Base-by-base conservation (phyloP, 2,329 filamentous ascomycete species). In the Dactylellina drechsleri region DNA sequence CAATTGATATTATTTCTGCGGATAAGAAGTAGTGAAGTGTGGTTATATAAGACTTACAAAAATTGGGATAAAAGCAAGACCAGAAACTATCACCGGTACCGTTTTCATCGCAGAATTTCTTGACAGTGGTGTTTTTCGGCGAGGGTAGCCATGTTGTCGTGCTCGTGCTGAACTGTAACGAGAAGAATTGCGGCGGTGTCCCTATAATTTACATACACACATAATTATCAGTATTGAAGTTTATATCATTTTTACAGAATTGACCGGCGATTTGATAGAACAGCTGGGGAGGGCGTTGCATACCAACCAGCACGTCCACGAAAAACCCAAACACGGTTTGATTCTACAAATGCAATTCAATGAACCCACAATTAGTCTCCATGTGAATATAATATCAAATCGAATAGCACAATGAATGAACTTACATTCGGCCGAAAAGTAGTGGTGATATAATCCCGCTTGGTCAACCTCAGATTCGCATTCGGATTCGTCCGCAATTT, bases 181-280 rank as follows among this genome's bases (percentile, higher is more conserved):
- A 68, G 59, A 75, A 68, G 47, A 75, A 75, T 18, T 75, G 71
- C 31, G 71, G 71, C n/a, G 71, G 71, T 28, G 71, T 64, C 58
- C 71, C 71, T 75, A 23, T 31, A 23, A 47, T 47, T 15, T 16
- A 5, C 31, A 28, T 28, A 28, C 7, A 36, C 10, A 36, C 6
- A 4, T 8, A 1, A 36, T 36, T 5, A 36, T 36, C 31, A 36
- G 31, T 5, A 36, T 36, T 10, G 31, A 36, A 36, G 10, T 8
- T 10, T 5, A 36, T 23, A 23, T 23, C 23, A 23, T 23, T 23
- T 23, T 23, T 23, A 23, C 23, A 23, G 23, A 23, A 23, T 23
- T 4, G 2, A 23, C 4, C 23, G 4, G 23, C 23, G n/a, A 23
- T 23, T 23, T 23, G 23, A 23, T 23, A 23, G 23, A 2, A 23